These are phyloP conservation scores for Zoysia pacifica DNA, from an alignment of 176 grass and related monocot genomes.

Conservation along the genomic window DNA sequence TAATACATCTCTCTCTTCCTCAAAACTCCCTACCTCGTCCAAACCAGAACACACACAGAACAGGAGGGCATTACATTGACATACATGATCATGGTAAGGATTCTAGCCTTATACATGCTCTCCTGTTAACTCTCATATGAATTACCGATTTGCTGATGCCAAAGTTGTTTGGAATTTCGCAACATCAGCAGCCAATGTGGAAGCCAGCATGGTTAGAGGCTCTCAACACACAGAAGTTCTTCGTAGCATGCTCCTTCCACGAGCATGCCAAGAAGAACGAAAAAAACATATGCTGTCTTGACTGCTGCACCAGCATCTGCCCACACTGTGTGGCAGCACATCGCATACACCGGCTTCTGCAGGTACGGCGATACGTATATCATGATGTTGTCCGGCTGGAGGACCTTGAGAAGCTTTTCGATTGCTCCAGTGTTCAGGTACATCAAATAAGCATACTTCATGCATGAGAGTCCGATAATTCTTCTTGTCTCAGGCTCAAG, in stretches of 20 bases:
- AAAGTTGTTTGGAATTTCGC: constrained; percentile 36
- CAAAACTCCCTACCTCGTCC: constrained; percentile 32
- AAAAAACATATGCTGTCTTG: constrained; percentile 96
- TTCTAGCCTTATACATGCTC: constrained; percentile 33
- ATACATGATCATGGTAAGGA: constrained; percentile 77
- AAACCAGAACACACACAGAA: constrained; percentile 20
- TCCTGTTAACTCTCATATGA: constrained; percentile 26
- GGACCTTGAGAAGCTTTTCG: constrained; percentile 90
- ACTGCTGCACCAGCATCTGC: constrained; percentile 97
- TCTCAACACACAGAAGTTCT: constrained; percentile 77
- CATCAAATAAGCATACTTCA: constrained; percentile 38
- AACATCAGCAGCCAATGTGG: constrained; percentile 61
- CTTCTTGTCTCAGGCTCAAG: constrained; percentile 34
- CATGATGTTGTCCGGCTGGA: constrained; percentile 87
- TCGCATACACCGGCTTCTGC: constrained; percentile 80
- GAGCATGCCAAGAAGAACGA: constrained; percentile 92
- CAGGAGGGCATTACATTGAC: constrained; percentile 37
- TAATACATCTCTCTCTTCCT: constrained; percentile 34
- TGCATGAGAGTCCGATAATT: constrained; percentile 13
- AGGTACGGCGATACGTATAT: constrained; percentile 91
- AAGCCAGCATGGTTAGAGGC: constrained; percentile 95
- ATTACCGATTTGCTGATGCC: constrained; percentile 32
- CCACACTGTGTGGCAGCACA: constrained; percentile 81
- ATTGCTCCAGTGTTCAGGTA: constrained; percentile 95
- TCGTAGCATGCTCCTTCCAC: constrained; percentile 71